A percentile compares a stretch with the other conserved stretches of the same genome.
phyloP scores from a whole-genome alignment of 2,329 filamentous ascomycete species.

The Hypoxylon sp. region DNA sequence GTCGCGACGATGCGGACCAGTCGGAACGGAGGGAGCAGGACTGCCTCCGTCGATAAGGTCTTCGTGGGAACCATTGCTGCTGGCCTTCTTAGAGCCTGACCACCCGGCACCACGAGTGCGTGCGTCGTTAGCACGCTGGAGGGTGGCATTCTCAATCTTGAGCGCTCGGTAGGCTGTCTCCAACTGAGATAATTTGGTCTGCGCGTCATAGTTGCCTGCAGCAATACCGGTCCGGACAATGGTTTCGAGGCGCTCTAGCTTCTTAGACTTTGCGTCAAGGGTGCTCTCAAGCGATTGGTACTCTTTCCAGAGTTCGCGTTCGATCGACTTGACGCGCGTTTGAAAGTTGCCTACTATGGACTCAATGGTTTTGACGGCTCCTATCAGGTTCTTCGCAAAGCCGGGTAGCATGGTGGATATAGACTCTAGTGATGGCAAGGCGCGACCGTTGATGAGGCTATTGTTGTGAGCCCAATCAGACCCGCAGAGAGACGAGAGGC shows the following conservation, averaged over 20 bases:
- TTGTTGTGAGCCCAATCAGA: conserved; percentile 92
- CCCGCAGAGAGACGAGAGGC: conserved; percentile 84
- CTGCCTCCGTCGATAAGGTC: conserved; percentile 52
- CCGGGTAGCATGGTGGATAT: conserved; percentile 85
- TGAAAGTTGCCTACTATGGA: conserved; percentile 80
- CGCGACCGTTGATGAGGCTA: conserved; percentile 85
- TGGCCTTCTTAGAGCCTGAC: conserved; percentile 52
- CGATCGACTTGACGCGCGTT: conserved; percentile 81
- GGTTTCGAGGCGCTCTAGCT: conserved; percentile 85
- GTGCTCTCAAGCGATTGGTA: conserved; percentile 86
- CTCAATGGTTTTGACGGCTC: conserved; percentile 88
- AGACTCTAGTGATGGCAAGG: conserved; percentile 82
- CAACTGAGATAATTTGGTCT: conserved; percentile 59
- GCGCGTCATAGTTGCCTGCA: conserved; percentile 55
- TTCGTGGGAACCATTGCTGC: conserved; percentile 49
- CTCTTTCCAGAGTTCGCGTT: conserved; percentile 88
- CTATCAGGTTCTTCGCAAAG: conserved; percentile 88
- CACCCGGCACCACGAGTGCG: conserved; percentile 53
- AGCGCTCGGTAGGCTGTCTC: conserved; percentile 70
- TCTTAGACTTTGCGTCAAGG: conserved; percentile 81
- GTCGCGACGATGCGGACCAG: conserved; percentile 53
- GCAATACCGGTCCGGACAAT: conserved; percentile 73
- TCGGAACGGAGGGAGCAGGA: conserved; percentile 63
- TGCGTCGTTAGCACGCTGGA: conserved; percentile 70
- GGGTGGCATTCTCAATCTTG: conserved; percentile 73